A percentile compares a stretch with the other conserved stretches of the same genome.
These are phyloP conservation scores for Candida morakotiae DNA, from an alignment of 805 yeast species.

Conservation along the genomic window DNA sequence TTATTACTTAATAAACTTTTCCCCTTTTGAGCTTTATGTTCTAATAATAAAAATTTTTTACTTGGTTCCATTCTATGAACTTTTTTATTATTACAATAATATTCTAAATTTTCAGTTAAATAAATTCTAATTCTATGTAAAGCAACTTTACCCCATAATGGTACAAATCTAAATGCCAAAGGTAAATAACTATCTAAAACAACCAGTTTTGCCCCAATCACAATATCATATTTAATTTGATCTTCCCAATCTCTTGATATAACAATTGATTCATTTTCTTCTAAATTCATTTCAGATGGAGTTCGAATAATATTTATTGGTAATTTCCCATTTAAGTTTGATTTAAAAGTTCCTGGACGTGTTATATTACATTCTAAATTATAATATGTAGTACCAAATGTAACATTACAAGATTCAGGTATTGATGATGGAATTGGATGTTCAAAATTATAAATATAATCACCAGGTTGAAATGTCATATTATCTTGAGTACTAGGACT, in stretches of 20 bases:
- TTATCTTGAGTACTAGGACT: constrained; percentile 5
- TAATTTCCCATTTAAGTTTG: constrained; percentile 59
- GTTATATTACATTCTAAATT: constrained; percentile 64
- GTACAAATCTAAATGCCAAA: constrained; percentile 76
- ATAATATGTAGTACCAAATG: constrained; percentile 80
- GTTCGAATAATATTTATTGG: constrained; percentile 70
- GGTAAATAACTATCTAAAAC: constrained; percentile 83
- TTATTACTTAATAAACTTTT: constrained; percentile 43
- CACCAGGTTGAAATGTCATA: constrained; percentile 56
- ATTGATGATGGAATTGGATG: constrained; percentile 75
- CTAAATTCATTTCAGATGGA: constrained; percentile 73
- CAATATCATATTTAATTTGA: constrained; percentile 82
- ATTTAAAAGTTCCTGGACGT: constrained; percentile 82
- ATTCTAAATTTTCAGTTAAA: constrained; percentile 85
- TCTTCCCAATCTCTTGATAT: constrained; percentile 93
- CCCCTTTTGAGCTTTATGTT: constrained; percentile 63
- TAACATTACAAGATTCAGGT: constrained; percentile 76
- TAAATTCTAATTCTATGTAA: constrained; percentile 83
- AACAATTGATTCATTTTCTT: constrained; percentile 90
- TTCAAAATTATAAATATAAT: constrained; percentile 89
- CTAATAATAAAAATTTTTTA: constrained; percentile 73
- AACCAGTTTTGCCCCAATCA: constrained; percentile 84
- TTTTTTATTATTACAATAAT: constrained; percentile 78
- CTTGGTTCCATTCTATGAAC: constrained; percentile 92
- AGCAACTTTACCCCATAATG: constrained; percentile 75